These are phyloP conservation scores for Leccinum variicolor DNA, from an alignment of 768 basidiomycete genomes.

Conservation along the genomic window DNA sequence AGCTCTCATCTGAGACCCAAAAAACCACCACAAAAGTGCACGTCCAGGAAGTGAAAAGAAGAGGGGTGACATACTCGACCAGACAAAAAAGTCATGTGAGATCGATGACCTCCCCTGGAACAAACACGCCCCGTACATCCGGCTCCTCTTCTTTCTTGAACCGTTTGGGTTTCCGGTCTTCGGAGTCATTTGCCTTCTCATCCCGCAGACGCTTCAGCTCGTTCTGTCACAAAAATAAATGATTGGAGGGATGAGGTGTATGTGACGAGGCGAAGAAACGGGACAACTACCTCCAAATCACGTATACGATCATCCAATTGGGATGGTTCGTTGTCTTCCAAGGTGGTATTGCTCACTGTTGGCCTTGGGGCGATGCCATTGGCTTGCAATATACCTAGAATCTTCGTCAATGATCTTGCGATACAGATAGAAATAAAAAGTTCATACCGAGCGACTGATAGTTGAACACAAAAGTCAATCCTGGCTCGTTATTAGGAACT, in stretches of 20 bases:
- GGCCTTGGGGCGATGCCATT: background rate
- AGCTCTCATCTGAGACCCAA: no score
- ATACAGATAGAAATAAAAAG: no score
- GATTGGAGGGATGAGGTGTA: background rate
- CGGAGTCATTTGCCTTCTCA: background rate
- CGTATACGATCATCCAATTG: background rate
- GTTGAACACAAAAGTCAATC: background rate
- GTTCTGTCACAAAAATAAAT: conserved; percentile 1
- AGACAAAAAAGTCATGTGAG: background rate
- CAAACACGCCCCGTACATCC: background rate
- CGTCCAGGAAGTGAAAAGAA: no score
- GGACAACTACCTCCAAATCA: conserved; percentile 5
- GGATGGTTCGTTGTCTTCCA: background rate
- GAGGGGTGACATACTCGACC: no score
- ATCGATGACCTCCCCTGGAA: conserved; percentile 13
- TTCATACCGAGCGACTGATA: background rate
- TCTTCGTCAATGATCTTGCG: background rate
- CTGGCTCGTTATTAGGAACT: background rate
- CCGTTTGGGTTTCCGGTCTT: conserved; percentile 14
- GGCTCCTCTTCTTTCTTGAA: conserved; percentile 9
- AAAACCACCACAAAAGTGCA: no score
- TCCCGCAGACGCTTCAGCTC: conserved; percentile 16
- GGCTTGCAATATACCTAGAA: background rate
- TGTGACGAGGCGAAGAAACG: background rate
- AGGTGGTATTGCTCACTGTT: background rate